Conservation (phyloP, 768 basidiomycete species). For the Boletus pseudopeckii region DNA sequence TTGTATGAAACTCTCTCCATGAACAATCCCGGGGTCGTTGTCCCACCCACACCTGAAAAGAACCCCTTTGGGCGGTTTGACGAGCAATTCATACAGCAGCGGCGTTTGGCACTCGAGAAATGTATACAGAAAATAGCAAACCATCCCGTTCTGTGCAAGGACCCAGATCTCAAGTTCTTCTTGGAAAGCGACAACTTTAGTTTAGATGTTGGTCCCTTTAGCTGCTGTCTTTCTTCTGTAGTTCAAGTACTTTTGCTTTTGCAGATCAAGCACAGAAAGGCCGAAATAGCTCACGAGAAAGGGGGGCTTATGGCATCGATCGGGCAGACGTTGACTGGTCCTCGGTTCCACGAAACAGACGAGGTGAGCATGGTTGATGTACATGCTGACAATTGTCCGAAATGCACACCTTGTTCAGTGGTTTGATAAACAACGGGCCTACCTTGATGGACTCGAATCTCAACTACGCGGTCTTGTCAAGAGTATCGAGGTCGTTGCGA, state of each 20-base stretch:
- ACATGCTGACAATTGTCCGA: neutral
- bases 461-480: conserved; percentile 85
- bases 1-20: conserved; percentile 80
- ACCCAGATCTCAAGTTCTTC: conserved; percentile 85
- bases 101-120: conserved; percentile 79
- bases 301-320: conserved; percentile 83
- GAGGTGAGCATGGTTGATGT: conserved; percentile 47
- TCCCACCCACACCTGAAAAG: conserved; percentile 96
- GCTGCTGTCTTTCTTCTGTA: neutral
- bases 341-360: conserved; percentile 85
- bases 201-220: conserved; percentile 64
- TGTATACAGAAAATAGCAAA: conserved; percentile 92
- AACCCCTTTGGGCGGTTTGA: conserved; percentile 91
- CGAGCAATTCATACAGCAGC: conserved; percentile 84
- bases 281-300: conserved; percentile 70
- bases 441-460: conserved; percentile 86
- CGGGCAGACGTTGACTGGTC: conserved; percentile 73
- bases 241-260: neutral
- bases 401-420: conserved; percentile 49
- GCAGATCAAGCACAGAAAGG: conserved; percentile 85
- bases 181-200: conserved; percentile 91
- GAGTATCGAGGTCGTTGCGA: conserved; percentile 82
- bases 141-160: conserved; percentile 86
- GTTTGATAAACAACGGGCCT: conserved; percentile 85
- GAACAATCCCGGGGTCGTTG: conserved; percentile 96